Percentiles rank a stretch among this genome's conserved stretches.
These are phyloP conservation scores for Periconia digitata DNA, from an alignment of 2,329 filamentous ascomycete species.

Conservation along the genomic window DNA sequence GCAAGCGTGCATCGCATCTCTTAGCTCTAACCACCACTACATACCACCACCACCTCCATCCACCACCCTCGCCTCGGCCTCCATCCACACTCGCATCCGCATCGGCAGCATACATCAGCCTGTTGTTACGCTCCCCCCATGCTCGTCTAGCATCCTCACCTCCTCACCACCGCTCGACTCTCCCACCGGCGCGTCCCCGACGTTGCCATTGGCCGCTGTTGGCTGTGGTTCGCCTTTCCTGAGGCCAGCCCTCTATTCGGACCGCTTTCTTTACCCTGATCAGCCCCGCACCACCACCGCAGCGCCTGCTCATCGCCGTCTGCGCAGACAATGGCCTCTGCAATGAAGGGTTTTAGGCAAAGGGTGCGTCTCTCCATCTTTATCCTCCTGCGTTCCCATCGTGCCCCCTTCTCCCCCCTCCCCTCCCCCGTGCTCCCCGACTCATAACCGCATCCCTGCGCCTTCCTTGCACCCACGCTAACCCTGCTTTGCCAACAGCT, in stretches of 20 bases:
- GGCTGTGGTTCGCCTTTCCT: conserved; percentile 23
- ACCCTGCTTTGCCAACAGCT: conserved; percentile 73
- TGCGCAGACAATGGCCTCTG: conserved; percentile 49
- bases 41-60: conserved; percentile 2
- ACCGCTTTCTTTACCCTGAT: conserved; percentile 18
- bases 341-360: conserved; percentile 96
- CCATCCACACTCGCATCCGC: conserved; percentile 1
- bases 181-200: conserved; percentile 21
- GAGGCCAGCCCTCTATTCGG: conserved; percentile 24
- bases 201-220: conserved; percentile 30
- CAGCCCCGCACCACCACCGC: conserved; percentile 26
- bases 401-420: conserved; percentile 14
- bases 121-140: conserved; percentile 3
- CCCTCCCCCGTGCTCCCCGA: conserved; percentile 23
- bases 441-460: conserved; percentile 22
- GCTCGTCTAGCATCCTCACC: conserved; percentile 24
- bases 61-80: conserved; percentile 1
- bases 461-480: conserved; percentile 40
- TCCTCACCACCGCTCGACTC: conserved; percentile 11
- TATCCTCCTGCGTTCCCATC: too few species aligned
- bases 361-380: conserved; percentile 76
- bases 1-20: neutral
- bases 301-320: conserved; percentile 27
- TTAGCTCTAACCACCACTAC: neutral
- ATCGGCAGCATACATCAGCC: conserved; percentile 1